Evolutionary conservation across 2,329 filamentous ascomycete genomes (phyloP).

Genomic region (Akanthomyces lecanii): DNA sequence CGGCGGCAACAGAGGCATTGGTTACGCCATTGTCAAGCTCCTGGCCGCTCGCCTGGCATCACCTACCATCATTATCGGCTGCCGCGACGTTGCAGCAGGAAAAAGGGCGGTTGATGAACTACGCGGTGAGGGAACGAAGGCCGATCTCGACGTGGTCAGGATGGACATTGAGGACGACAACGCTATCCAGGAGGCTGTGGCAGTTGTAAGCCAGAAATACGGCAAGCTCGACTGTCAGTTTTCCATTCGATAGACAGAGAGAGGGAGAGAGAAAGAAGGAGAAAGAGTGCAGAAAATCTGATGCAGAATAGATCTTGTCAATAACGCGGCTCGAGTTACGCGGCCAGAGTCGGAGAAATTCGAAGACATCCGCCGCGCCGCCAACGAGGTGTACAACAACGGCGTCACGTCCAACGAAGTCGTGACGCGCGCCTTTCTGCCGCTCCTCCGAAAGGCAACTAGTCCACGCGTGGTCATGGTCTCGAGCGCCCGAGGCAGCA

Average conservation of each 20-base stretch:
- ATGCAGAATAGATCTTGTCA: not conserved
- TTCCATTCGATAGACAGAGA: not conserved
- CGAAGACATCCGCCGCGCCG: constrained; percentile 12
- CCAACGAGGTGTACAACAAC: constrained; percentile 20
- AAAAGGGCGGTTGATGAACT: not conserved
- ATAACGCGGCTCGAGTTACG: constrained; percentile 13
- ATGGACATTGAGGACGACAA: constrained; percentile 21
- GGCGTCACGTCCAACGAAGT: constrained; percentile 19
- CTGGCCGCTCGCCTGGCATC: constrained; percentile 23
- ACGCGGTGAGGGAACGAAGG: constrained; percentile 16
- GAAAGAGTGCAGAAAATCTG: too few relatives aligned
- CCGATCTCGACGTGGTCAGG: constrained; percentile 15
- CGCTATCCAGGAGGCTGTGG: constrained; percentile 17
- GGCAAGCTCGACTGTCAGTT: constrained; percentile 20
- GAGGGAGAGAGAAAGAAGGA: not conserved
- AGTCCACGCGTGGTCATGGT: constrained; percentile 20
- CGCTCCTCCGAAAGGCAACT: not conserved
- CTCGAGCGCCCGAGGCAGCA: constrained; percentile 20
- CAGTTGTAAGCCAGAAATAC: constrained; percentile 18
- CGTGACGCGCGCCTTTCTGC: constrained; percentile 20
- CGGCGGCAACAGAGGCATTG: constrained; percentile 32
- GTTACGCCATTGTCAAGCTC: constrained; percentile 27
- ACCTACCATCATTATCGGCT: constrained; percentile 24
- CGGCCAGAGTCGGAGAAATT: constrained; percentile 15
- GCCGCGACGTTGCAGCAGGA: not conserved